Evolutionary conservation across 169 alveolate genomes (phyloP).

Genomic region (Eimeria falciformis): DNA sequence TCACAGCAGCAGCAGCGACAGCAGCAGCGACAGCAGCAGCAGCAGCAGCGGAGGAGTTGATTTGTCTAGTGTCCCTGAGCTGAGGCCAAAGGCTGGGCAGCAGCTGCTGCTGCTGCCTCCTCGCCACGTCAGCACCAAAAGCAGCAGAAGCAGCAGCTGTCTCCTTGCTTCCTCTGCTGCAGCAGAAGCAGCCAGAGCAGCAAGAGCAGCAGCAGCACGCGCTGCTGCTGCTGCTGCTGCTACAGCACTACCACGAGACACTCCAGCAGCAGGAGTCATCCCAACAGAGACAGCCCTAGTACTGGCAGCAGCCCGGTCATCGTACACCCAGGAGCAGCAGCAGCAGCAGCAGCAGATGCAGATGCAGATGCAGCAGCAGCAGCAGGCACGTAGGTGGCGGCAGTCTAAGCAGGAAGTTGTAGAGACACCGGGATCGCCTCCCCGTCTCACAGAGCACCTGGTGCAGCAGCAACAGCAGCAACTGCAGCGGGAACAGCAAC

Average conservation of each 20-base stretch:
- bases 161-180: background rate
- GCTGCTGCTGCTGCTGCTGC: slow-evolving; percentile 47
- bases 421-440: background rate
- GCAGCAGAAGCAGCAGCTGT: slow-evolving; percentile 45
- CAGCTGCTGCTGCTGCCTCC: slow-evolving; percentile 50
- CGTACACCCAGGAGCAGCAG: background rate
- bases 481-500: background rate
- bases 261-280: background rate
- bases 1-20: slow-evolving; percentile 23
- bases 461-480: slow-evolving; percentile 20
- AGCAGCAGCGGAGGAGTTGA: slow-evolving; percentile 38
- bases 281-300: background rate
- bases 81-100: background rate
- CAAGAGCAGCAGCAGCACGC: background rate
- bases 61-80: background rate
- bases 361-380: slow-evolving; percentile 22
- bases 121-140: slow-evolving; percentile 59
- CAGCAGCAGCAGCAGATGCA: background rate
- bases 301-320: background rate
- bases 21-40: slow-evolving; percentile 6
- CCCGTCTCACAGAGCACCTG: background rate
- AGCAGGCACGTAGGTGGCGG: background rate
- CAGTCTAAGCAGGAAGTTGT: slow-evolving; percentile 4
- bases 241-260: background rate
- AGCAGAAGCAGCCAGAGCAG: slow-evolving; percentile 16